A percentile compares a stretch with the other conserved stretches of the same genome.
These are phyloP conservation scores for Lactifluus rugatus DNA, from an alignment of 768 basidiomycete genomes.

Conservation along the genomic window DNA sequence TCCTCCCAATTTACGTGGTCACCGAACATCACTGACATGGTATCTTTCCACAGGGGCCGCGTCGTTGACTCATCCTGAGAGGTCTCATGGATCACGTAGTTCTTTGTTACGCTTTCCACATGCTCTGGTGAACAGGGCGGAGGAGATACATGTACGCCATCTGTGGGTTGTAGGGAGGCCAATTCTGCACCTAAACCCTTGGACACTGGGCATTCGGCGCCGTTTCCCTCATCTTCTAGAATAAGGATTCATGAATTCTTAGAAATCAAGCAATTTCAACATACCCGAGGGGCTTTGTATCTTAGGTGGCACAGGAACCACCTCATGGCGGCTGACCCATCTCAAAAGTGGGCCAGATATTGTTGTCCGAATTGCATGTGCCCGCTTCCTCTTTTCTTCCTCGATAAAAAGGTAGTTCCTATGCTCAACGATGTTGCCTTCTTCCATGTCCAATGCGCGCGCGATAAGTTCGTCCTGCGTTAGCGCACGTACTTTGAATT, in stretches of 20 bases:
- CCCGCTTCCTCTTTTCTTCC: conserved; percentile 71
- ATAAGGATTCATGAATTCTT: not conserved
- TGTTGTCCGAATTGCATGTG: conserved; percentile 47
- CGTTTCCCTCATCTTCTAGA: not conserved
- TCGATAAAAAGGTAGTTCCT: conserved; percentile 70
- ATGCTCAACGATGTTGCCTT: conserved; percentile 72
- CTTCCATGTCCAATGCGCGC: conserved; percentile 77
- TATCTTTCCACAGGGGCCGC: conserved; percentile 58
- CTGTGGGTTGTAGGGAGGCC: not conserved
- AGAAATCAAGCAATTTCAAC: not conserved
- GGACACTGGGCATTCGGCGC: not conserved
- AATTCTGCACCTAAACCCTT: not conserved
- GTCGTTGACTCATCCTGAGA: conserved; percentile 36
- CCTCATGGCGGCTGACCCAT: conserved; percentile 61
- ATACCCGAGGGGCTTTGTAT: conserved; percentile 29
- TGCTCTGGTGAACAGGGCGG: not conserved
- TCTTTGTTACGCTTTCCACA: conserved; percentile 48
- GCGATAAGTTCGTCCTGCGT: conserved; percentile 83
- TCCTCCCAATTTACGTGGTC: conserved; percentile 76
- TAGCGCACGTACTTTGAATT: conserved; percentile 38
- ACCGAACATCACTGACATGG: conserved; percentile 79
- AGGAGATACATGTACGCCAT: not conserved
- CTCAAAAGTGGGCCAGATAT: conserved; percentile 60
- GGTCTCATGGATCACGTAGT: conserved; percentile 62
- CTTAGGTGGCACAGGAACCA: conserved; percentile 33